Base-by-base conservation (phyloP, 805 yeast species). In the Candida broadrunensis region DNA sequence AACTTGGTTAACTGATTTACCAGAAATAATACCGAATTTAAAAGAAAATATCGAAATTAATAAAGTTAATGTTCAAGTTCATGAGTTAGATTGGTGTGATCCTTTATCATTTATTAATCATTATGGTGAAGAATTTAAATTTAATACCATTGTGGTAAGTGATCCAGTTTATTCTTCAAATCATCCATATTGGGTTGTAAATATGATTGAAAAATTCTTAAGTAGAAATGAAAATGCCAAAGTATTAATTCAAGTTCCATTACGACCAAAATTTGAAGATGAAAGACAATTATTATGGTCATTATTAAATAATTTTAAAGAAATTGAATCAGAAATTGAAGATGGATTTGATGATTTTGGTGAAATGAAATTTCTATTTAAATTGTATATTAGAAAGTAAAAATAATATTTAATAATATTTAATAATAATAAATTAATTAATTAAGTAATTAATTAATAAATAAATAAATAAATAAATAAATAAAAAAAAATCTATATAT, bases 331-430 rank as follows among this genome's bases (percentile, higher is more conserved):
- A 32, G 72, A 63, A 9, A 52, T 59, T 3, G 88, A 85, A 44
- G 61, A 71, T 3, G 97, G 97, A 0, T 65, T 63, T 41, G 99
- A 91, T 55, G 97, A 90, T 56, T 90, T 88, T 69, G 97, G 97
- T 0, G 72, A 71, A 23, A 81, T 81, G 40, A 56, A 68, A 19
- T 90, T 81, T 53, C 59, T 79, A 31, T 79, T 76, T 58, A 77
- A 73, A 44, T 53, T 56, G 40, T 60, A 44, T 49, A 45, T 32
- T 38, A 42, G 40, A 38, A 34, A 15, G 23, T 36, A 23, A 29
- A 8, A 15, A 18, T 13, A 7, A 15, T n/a, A n/a, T n/a, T n/a
- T n/a, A n/a, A n/a, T n/a, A 7, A n/a, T 7, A 21, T 6, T 21
- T 35, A 24, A 17, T 21, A 7, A 21, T 7, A 21, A 21, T 21